Evolutionary conservation across 805 yeast genomes (phyloP).

Genomic region (Metschnikowia santaceciliae): DNA sequence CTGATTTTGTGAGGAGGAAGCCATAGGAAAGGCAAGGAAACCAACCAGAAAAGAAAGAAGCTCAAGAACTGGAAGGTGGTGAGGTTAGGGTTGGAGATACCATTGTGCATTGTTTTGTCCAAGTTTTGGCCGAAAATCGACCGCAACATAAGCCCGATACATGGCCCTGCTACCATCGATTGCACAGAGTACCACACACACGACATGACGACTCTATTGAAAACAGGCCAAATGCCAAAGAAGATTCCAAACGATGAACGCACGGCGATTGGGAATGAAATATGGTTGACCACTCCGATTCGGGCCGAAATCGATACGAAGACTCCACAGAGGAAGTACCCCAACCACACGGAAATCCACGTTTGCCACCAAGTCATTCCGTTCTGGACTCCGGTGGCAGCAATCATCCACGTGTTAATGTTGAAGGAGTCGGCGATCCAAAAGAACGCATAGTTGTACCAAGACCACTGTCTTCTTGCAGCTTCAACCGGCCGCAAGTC

Average conservation of each 20-base stretch:
- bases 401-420: constrained; percentile 88
- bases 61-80: constrained; percentile 70
- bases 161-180: constrained; percentile 78
- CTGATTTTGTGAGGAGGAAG: constrained; percentile 79
- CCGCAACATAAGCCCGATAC: constrained; percentile 64
- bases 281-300: constrained; percentile 75
- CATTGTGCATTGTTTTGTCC: constrained; percentile 59
- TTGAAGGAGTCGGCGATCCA: constrained; percentile 92
- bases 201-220: constrained; percentile 85
- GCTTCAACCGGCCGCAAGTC: constrained; percentile 79
- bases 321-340: constrained; percentile 64
- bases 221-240: constrained; percentile 84
- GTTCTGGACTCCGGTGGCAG: constrained; percentile 71
- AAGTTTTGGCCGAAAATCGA: constrained; percentile 67
- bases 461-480: constrained; percentile 75
- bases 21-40: constrained; percentile 75
- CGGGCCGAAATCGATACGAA: constrained; percentile 72
- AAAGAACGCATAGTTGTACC: constrained; percentile 75
- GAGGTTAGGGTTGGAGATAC: constrained; percentile 54
- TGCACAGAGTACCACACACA: constrained; percentile 88
- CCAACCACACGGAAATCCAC: constrained; percentile 87
- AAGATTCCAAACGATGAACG: constrained; percentile 83
- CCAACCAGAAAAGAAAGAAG: constrained; percentile 79
- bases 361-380: constrained; percentile 86
- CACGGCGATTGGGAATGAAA: constrained; percentile 79